phyloP scores from a whole-genome alignment of 805 yeast genomes.

The Myxozyma neotropica region DNA sequence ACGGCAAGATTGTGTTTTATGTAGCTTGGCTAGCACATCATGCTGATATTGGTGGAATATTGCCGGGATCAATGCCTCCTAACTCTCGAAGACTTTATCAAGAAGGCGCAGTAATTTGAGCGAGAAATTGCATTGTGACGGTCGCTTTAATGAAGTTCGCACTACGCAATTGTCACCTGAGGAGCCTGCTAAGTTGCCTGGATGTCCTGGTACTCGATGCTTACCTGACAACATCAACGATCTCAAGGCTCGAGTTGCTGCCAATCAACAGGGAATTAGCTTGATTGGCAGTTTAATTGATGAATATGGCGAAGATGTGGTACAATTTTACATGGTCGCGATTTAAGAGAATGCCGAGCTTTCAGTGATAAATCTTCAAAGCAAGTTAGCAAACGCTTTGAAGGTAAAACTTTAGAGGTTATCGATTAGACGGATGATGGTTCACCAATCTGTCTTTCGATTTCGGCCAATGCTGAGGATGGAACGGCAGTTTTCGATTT shows the following conservation, averaged over 20 bases:
- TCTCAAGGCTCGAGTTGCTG: slow-evolving; percentile 82
- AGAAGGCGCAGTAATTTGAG: slow-evolving; percentile 91
- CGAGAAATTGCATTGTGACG: slow-evolving; percentile 69
- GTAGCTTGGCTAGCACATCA: slow-evolving; percentile 96
- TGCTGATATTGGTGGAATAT: slow-evolving; percentile 90
- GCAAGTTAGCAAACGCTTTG: slow-evolving; percentile 47
- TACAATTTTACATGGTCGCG: slow-evolving; percentile 75
- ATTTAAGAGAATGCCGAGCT: slow-evolving; percentile 77
- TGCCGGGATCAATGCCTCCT: slow-evolving; percentile 96
- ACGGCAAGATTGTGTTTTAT: slow-evolving; percentile 68
- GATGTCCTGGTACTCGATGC: slow-evolving; percentile 87
- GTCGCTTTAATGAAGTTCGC: slow-evolving; percentile 72
- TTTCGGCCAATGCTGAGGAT: slow-evolving; percentile 52
- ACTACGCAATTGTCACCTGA: slow-evolving; percentile 62
- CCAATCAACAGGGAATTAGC: slow-evolving; percentile 81
- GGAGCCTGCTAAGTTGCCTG: slow-evolving; percentile 79
- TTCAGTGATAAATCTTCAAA: slow-evolving; percentile 63
- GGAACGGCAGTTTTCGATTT: slow-evolving; percentile 80
- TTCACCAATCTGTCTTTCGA: slow-evolving; percentile 60
- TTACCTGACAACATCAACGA: slow-evolving; percentile 82
- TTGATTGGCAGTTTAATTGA: slow-evolving; percentile 60
- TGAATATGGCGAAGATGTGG: slow-evolving; percentile 63
- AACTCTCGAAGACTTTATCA: slow-evolving; percentile 80
- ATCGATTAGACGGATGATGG: slow-evolving; percentile 83
- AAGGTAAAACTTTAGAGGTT: slow-evolving; percentile 49